These are phyloP conservation scores for Penicillium daleae DNA, from an alignment of 495 filamentous ascomycete species.

Conservation along the genomic window DNA sequence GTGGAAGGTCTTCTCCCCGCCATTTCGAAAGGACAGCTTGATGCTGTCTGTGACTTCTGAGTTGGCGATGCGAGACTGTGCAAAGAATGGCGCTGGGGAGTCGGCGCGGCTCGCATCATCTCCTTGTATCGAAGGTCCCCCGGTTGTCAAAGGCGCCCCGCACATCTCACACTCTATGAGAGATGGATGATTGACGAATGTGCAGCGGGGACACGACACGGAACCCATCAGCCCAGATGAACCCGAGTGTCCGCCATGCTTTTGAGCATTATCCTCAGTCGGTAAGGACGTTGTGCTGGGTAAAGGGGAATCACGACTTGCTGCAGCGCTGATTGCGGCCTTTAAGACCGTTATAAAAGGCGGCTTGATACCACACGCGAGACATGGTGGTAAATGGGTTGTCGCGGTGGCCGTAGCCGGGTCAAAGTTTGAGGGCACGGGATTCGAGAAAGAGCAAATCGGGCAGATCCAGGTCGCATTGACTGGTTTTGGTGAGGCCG, in stretches of 20 bases:
- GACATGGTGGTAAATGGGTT: constrained; percentile 80
- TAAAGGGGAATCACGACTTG: constrained; percentile 51
- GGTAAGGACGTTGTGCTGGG: constrained; percentile 23
- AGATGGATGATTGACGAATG: constrained; percentile 91
- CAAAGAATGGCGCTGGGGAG: constrained; percentile 74
- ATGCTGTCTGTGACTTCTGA: constrained; percentile 72
- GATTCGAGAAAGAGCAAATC: constrained; percentile 97
- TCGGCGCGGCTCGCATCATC: constrained; percentile 52
- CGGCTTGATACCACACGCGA: constrained; percentile 93
- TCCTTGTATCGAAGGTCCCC: constrained; percentile 12
- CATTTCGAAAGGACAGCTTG: constrained; percentile 87
- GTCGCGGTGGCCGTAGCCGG: constrained; percentile 72
- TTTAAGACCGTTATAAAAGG: constrained; percentile 80
- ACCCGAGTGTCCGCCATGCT: constrained; percentile 13
- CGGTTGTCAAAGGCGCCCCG: constrained; percentile 66
- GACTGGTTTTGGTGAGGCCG: constrained; percentile 35
- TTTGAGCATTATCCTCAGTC: constrained; percentile 9
- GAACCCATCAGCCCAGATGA: constrained; percentile 15
- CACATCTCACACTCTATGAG: constrained; percentile 89
- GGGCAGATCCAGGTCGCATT: constrained; percentile 96
- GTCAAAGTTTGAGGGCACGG: constrained; percentile 90
- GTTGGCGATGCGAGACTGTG: constrained; percentile 41
- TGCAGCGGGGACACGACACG: constrained; percentile 81
- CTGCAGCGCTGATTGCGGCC: constrained; percentile 72
- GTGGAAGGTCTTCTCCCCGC: constrained; percentile 88